A percentile compares a stretch with the other conserved stretches of the same genome.
Conservation (phyloP, 805 yeast species). For the Hanseniaspora hatyaiensis region DNA sequence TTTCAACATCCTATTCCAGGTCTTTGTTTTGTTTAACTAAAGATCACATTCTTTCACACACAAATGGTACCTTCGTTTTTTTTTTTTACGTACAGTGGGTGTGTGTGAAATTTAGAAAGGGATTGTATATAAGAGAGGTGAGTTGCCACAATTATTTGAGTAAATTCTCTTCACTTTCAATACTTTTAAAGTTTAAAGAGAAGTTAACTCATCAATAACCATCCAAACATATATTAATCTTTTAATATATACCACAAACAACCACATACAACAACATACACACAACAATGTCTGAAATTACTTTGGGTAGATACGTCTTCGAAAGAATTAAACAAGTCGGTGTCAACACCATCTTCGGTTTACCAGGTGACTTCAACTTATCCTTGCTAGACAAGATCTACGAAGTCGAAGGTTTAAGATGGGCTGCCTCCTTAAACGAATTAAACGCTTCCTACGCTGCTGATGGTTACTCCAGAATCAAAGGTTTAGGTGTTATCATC, state of each 20-base stretch:
- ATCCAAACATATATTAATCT: not conserved
- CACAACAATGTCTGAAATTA: conserved; percentile 34
- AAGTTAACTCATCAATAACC: not conserved
- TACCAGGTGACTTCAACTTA: conserved; percentile 75
- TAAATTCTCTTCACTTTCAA: too few relatives aligned
- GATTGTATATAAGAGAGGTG: too few relatives aligned
- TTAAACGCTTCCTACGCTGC: conserved; percentile 75
- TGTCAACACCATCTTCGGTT: conserved; percentile 62
- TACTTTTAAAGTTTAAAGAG: too few relatives aligned
- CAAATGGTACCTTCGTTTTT: too few relatives aligned
- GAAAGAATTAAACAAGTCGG: conserved; percentile 66
- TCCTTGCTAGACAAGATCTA: conserved; percentile 59
- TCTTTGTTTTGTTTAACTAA: too few relatives aligned
- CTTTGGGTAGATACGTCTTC: conserved; percentile 67
- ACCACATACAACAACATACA: not conserved
- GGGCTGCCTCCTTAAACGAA: conserved; percentile 90
- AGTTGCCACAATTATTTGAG: too few relatives aligned
- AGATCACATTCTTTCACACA: too few relatives aligned
- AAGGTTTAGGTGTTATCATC: conserved; percentile 59
- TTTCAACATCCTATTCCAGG: too few relatives aligned
- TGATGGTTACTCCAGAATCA: conserved; percentile 77
- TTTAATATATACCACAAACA: not conserved
- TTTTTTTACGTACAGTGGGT: too few relatives aligned
- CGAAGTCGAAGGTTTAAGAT: conserved; percentile 62
- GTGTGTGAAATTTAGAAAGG: too few relatives aligned